These are phyloP conservation scores for Vigna angularis DNA, from an alignment of 306 rosid genomes.

Conservation along the genomic window DNA sequence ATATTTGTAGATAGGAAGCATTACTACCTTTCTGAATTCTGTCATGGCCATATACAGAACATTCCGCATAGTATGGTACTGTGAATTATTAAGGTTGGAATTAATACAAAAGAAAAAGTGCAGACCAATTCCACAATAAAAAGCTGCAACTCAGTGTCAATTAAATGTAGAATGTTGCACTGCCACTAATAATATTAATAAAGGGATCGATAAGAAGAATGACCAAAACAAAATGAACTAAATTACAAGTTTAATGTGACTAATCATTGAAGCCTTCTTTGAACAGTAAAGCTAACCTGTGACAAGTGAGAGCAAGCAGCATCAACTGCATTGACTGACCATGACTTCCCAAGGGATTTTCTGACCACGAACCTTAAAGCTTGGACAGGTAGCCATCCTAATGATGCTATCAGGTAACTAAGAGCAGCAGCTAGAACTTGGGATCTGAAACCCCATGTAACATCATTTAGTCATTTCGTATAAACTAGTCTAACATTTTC, in stretches of 20 bases:
- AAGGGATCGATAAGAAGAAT: conserved; percentile 13
- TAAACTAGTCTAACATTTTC: conserved; percentile 20
- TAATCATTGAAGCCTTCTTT: conserved; percentile 26
- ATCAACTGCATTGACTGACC: conserved; percentile 82
- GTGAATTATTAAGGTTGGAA: conserved; percentile 48
- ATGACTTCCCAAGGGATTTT: conserved; percentile 68
- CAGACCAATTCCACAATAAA: conserved; percentile 20
- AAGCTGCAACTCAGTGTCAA: not conserved
- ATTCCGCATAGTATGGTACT: conserved; percentile 90
- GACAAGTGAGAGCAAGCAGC: conserved; percentile 85
- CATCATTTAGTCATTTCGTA: conserved; percentile 38
- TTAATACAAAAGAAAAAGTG: conserved; percentile 35
- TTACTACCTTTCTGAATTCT: conserved; percentile 72
- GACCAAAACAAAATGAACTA: not conserved
- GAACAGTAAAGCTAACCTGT: conserved; percentile 60
- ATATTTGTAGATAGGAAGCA: conserved; percentile 29
- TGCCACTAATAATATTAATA: conserved; percentile 16
- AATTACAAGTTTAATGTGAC: conserved; percentile 25
- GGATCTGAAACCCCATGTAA: conserved; percentile 63
- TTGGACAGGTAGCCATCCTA: conserved; percentile 69
- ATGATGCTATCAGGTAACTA: conserved; percentile 58
- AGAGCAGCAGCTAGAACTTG: conserved; percentile 55
- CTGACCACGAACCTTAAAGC: conserved; percentile 63
- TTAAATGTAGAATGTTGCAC: conserved; percentile 23
- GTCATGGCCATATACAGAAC: conserved; percentile 80